Evolutionary conservation across 169 alveolate genomes (phyloP), one percentile per base, ranked within the genome.

Genomic region (Eimeria maxima): DNA sequence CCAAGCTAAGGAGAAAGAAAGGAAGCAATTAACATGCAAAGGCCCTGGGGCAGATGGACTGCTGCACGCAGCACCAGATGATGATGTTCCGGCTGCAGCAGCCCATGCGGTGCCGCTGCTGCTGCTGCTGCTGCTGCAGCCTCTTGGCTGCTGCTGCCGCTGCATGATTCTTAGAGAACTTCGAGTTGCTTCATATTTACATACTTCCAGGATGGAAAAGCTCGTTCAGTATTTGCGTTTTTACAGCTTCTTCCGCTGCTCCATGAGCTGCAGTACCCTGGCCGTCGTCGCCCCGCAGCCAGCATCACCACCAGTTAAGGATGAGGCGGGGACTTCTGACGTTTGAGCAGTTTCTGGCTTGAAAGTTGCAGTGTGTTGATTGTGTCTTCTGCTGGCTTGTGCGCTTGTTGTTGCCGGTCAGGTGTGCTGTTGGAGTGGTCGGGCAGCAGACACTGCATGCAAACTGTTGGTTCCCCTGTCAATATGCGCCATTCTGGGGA

Each of bases 71-170:
- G 93, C 93, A 87, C 93, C 93, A 60, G 91, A 55, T 55, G 81
- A 27, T 63, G 93, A 47, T 87, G 93, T 71, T 60, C 63, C 81
- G 60, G 93, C 60, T 87, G 93, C 93, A 5, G 93, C 73, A 87
- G 93, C 93, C 93, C 93, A 47, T 87, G 93, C 93, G 93, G 93
- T 87, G 93, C 93, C 73, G 93, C 93, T 87, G 93, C 93, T 87
- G 81, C 60, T 60, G 93, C 60, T 60, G 93, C 69, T 86, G 93
- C 93, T 20, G 83, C 93, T 2, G 81, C 93, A 38, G 91, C 81
- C 33, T 69, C 81, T 38, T 47, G 81, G 63, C 91, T n/a, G 88
- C 88, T 44, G 88, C 88, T 78, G 88, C 88, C n/a, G 88, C 88
- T 78, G 27, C 88, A n/a, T 44, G 88, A 78, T 78, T 78, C 88